These are phyloP conservation scores for Cladosporium sp. DNA, from an alignment of 2,329 filamentous ascomycete species.

Conservation along the genomic window DNA sequence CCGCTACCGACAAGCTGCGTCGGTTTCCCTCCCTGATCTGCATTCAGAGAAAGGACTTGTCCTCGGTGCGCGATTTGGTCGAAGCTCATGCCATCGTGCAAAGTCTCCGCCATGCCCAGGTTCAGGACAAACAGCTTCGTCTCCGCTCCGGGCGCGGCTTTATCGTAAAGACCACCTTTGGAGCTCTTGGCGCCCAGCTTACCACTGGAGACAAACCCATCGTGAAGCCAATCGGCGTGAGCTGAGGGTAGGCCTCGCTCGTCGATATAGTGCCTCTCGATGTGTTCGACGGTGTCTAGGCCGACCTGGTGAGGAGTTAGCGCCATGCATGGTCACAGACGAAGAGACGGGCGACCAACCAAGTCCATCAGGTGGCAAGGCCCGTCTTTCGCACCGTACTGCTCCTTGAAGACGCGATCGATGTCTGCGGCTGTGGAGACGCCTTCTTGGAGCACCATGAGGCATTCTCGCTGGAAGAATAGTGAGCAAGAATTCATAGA, in stretches of 20 bases:
- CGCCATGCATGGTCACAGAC: not conserved
- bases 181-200: constrained; percentile 37
- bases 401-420: constrained; percentile 41
- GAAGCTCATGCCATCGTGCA: too few relatives aligned
- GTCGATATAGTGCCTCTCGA: constrained; percentile 48
- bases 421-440: constrained; percentile 45
- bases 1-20: too few relatives aligned
- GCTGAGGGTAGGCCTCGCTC: constrained; percentile 40
- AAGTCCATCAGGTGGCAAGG: constrained; percentile 4
- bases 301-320: constrained; percentile 31
- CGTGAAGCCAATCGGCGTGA: too few relatives aligned
- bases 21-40: too few relatives aligned
- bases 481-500: constrained; percentile 39
- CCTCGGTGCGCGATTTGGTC: too few relatives aligned
- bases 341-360: not conserved
- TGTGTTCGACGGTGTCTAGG: constrained; percentile 48
- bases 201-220: constrained; percentile 21
- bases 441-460: constrained; percentile 31
- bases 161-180: constrained; percentile 15
- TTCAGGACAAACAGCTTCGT: too few relatives aligned
- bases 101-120: too few relatives aligned
- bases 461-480: too few relatives aligned
- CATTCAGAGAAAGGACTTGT: too few relatives aligned
- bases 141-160: too few relatives aligned
- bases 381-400: too few relatives aligned